Percentiles rank a stretch among this genome's conserved stretches.
Conservation (phyloP, 2,329 filamentous ascomycete genomes). For the Alternaria hordeiaustralica region DNA sequence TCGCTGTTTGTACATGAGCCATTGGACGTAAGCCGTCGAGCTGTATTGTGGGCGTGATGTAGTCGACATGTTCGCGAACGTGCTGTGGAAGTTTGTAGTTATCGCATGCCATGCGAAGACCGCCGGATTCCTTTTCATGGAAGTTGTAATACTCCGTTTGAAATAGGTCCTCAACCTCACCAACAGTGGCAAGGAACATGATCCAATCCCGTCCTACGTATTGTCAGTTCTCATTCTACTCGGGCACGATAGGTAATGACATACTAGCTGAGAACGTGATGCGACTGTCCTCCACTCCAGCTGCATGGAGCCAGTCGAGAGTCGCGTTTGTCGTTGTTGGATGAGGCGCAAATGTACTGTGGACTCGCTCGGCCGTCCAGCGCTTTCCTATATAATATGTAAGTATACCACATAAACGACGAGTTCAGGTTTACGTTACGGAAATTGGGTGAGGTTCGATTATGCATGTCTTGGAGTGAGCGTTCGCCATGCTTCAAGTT, state of each 20-base stretch:
- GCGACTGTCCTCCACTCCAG: constrained; percentile 17
- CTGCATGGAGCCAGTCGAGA: constrained; percentile 20
- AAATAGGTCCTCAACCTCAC: constrained; percentile 18
- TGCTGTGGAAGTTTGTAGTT: constrained; percentile 20
- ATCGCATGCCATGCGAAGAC: constrained; percentile 21
- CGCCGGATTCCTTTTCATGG: constrained; percentile 20
- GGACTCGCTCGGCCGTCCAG: constrained; percentile 22
- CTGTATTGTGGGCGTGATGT: constrained; percentile 23
- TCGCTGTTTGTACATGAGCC: constrained; percentile 8
- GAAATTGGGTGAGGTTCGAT: constrained; percentile 25
- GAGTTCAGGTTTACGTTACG: constrained; percentile 5
- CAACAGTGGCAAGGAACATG: constrained; percentile 15
- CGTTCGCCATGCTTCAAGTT: constrained; percentile 23
- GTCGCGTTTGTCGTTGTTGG: constrained; percentile 16
- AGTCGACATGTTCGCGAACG: constrained; percentile 24
- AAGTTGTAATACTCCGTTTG: constrained; percentile 24
- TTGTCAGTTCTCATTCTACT: not conserved
- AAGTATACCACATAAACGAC: not conserved
- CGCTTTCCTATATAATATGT: constrained; percentile 11
- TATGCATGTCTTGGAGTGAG: constrained; percentile 21
- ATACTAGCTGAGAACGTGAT: constrained; percentile 20
- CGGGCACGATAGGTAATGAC: not conserved
- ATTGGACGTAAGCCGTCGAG: constrained; percentile 21
- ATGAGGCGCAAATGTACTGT: constrained; percentile 23
- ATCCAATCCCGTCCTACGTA: constrained; percentile 18